Base-by-base conservation (phyloP, 306 rosid species). In the Cyclanthera cordifolia region DNA sequence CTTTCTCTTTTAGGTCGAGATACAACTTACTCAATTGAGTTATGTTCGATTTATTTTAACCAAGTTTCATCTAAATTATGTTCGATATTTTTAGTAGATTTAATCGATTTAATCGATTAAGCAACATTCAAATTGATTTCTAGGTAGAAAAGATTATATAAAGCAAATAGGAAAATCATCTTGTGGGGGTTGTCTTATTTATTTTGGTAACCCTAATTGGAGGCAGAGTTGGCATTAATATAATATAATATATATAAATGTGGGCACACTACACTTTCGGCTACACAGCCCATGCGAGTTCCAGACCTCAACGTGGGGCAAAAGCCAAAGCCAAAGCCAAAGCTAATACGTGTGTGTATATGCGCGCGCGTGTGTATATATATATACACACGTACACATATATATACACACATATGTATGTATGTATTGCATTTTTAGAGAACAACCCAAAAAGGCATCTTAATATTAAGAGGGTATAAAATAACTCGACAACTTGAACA, bases 191-290 rank as follows among this genome's bases (percentile, higher is more conserved):
- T 28, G 0, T 11, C 3, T 4, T 25, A 4, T 25, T 5, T 21
- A 6, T 63, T 63, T 1, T 57, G 51, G 19, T 57, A 66, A 66
- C 55, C 55, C 41, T 66, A 46, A 66, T 23, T 66, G 43, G 39
- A 47, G 71, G 34, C 71, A 37, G 11, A 57, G 51, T 64, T 64
- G 34, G 68, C 8, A 39, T 47, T 3, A 14, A 48, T n/a, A 20
- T 10, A 2, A n/a, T n/a, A n/a, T n/a, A n/a, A n/a, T 23, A 53
- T 23, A 19, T 53, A 53, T 54, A 5, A 12, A 5, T 48, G 12
- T 17, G 8, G 15, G 37, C 1, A 0, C 34, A 30, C 21, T 21
- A 20, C 69, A 66, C 55, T 66, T 66, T 66, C 71, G 71, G 71
- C 71, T 47, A 66, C 23, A 57, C 2, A 5, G 8, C 1, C 70